A percentile compares a stretch with the other conserved stretches of the same genome.
Evolutionary conservation across 1,139 yeast genomes (phyloP).

Genomic region (Sugiyamaella xylanicola): DNA sequence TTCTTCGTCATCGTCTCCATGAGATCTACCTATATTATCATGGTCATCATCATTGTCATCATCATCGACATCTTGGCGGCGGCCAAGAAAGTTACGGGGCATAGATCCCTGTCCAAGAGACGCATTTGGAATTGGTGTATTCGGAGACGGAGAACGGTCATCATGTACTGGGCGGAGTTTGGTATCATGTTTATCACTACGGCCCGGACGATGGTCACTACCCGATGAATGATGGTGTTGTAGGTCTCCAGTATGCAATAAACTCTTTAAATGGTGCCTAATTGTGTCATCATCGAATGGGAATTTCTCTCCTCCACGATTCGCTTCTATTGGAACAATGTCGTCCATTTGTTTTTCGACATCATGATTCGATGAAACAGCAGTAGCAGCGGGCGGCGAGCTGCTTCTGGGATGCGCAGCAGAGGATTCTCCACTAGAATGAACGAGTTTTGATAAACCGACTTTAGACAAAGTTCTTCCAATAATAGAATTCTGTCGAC

Average conservation of each 20-base stretch:
- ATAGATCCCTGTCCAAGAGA: constrained; percentile 10
- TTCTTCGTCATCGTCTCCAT: constrained; percentile 36
- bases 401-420: not conserved
- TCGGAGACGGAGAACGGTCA: constrained; percentile 12
- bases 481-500: constrained; percentile 17
- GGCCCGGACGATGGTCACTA: not conserved
- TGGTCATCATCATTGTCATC: constrained; percentile 31
- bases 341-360: constrained; percentile 33
- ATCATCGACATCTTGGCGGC: constrained; percentile 33
- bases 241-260: constrained; percentile 29
- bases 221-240: not conserved
- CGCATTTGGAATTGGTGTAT: not conserved
- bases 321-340: constrained; percentile 31
- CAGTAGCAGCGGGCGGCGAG: not conserved
- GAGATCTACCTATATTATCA: constrained; percentile 9
- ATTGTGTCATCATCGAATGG: constrained; percentile 32
- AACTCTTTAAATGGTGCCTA: constrained; percentile 31
- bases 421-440: constrained; percentile 8
- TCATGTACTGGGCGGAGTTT: constrained; percentile 9
- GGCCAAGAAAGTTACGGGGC: constrained; percentile 31
- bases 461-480: constrained; percentile 36
- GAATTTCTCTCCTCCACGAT: constrained; percentile 9
- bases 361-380: constrained; percentile 24
- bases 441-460: constrained; percentile 28
- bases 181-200: constrained; percentile 15